These are phyloP conservation scores for Populus euphratica DNA, from an alignment of 345 rosid genomes.

Conservation along the genomic window DNA sequence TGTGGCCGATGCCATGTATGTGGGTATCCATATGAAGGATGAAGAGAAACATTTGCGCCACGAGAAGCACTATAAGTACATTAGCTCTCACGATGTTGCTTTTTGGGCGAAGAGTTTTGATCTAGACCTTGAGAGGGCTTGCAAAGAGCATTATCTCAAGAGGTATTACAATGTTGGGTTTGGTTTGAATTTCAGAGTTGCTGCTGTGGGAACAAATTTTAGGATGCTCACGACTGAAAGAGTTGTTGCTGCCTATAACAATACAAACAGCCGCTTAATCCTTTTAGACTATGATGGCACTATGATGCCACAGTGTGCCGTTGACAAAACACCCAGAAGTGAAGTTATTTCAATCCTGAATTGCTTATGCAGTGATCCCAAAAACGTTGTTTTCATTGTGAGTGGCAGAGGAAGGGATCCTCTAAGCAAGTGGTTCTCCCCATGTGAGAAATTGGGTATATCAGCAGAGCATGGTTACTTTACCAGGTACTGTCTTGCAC, in stretches of 20 bases:
- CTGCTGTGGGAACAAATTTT: constrained; percentile 66
- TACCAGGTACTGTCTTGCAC: constrained; percentile 44
- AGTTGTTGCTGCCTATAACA: constrained; percentile 53
- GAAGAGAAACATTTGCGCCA: constrained; percentile 66
- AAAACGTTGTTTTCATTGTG: constrained; percentile 64
- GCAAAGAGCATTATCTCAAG: constrained; percentile 60
- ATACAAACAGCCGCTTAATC: constrained; percentile 53
- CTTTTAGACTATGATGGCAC: constrained; percentile 89
- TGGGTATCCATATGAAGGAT: constrained; percentile 42
- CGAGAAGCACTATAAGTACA: constrained; percentile 76
- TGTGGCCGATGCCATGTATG: constrained; percentile 57
- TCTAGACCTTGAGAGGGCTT: constrained; percentile 75
- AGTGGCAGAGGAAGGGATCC: constrained; percentile 82
- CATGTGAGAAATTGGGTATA: constrained; percentile 60
- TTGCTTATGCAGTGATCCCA: constrained; percentile 62
- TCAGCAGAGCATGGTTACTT: constrained; percentile 88
- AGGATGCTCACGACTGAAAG: constrained; percentile 51
- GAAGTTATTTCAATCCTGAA: constrained; percentile 56
- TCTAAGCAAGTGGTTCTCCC: constrained; percentile 65
- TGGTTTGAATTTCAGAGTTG: constrained; percentile 63
- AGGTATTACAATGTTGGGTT: constrained; percentile 75
- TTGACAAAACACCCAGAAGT: constrained; percentile 52
- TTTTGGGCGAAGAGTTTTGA: constrained; percentile 78
- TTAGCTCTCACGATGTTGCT: constrained; percentile 73
- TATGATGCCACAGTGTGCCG: constrained; percentile 47